Evolutionary conservation across 495 filamentous ascomycete species (phyloP).

Genomic region (Penicillium macrosclerotiorum): DNA sequence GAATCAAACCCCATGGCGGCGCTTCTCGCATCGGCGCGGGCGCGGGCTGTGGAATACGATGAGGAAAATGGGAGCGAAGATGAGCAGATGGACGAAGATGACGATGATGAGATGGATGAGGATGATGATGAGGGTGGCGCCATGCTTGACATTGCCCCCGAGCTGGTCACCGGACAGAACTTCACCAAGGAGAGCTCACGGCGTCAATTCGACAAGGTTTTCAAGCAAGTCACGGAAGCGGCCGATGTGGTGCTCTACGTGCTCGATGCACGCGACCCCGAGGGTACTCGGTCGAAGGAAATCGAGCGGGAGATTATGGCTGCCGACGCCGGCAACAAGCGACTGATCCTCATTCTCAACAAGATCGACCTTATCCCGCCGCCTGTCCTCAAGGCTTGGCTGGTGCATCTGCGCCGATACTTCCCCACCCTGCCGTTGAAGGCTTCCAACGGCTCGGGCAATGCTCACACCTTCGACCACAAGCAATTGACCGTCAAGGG

Average conservation of each 20-base stretch:
- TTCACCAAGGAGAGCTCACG: constrained; percentile 68
- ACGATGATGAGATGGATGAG: constrained; percentile 58
- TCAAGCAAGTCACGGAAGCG: constrained; percentile 87
- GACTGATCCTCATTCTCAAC: constrained; percentile 91
- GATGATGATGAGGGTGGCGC: constrained; percentile 44
- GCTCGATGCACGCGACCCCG: constrained; percentile 88
- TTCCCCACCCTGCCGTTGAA: constrained; percentile 93
- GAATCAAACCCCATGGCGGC: constrained; percentile 89
- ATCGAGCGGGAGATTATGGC: constrained; percentile 89
- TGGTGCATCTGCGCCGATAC: constrained; percentile 79
- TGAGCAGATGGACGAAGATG: constrained; percentile 49
- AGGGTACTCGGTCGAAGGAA: constrained; percentile 85
- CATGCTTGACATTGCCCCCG: constrained; percentile 23
- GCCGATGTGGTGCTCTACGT: constrained; percentile 94
- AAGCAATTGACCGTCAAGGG: constrained; percentile 81
- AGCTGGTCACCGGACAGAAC: constrained; percentile 29
- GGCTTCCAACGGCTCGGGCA: constrained; percentile 76
- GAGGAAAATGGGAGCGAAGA: constrained; percentile 56
- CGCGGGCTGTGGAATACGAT: constrained; percentile 81
- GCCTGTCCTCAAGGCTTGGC: constrained; percentile 76
- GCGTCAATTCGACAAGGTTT: constrained; percentile 89
- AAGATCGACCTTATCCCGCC: constrained; percentile 93
- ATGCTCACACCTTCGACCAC: constrained; percentile 91
- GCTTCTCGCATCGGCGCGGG: constrained; percentile 82
- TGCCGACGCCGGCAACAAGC: constrained; percentile 76